Percentiles rank a stretch among this genome's conserved stretches.
Conservation (phyloP, 768 basidiomycete genomes). For the Mrakia frigida region DNA sequence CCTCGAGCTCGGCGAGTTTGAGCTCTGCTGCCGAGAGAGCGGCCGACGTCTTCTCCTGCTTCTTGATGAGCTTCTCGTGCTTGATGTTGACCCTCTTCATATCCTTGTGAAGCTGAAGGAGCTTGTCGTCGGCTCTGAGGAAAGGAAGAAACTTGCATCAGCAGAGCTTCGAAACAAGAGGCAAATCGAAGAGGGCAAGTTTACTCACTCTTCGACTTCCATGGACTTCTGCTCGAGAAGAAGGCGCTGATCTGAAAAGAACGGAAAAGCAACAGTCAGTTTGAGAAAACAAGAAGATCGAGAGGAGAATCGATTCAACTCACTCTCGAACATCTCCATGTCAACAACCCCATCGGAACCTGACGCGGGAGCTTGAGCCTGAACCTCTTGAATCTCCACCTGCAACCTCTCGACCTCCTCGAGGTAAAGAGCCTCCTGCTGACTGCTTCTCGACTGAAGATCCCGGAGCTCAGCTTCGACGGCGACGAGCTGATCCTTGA, state of each 20-base stretch:
- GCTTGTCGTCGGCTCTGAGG: conserved; percentile 29
- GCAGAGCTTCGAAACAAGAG: not conserved
- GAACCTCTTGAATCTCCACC: not conserved
- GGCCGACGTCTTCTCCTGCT: conserved; percentile 21
- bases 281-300: not conserved
- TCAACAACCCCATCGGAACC: not conserved
- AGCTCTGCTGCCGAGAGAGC: not conserved
- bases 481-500: conserved; percentile 10
- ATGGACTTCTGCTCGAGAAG: conserved; percentile 16
- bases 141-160: not conserved
- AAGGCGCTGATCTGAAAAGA: not conserved
- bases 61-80: conserved; percentile 21
- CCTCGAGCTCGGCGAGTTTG: not conserved
- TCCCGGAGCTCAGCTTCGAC: not conserved
- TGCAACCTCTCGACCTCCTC: not conserved
- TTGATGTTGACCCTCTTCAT: conserved; percentile 21
- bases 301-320: not conserved
- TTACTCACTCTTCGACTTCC: conserved; percentile 18
- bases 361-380: not conserved
- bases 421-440: not conserved
- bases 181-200: not conserved
- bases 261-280: not conserved
- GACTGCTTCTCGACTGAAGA: not conserved
- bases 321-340: not conserved
- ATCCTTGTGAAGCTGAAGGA: conserved; percentile 15